phyloP scores from a whole-genome alignment of 2,329 filamentous ascomycete genomes.

The Emergomyces pasteurianus region DNA sequence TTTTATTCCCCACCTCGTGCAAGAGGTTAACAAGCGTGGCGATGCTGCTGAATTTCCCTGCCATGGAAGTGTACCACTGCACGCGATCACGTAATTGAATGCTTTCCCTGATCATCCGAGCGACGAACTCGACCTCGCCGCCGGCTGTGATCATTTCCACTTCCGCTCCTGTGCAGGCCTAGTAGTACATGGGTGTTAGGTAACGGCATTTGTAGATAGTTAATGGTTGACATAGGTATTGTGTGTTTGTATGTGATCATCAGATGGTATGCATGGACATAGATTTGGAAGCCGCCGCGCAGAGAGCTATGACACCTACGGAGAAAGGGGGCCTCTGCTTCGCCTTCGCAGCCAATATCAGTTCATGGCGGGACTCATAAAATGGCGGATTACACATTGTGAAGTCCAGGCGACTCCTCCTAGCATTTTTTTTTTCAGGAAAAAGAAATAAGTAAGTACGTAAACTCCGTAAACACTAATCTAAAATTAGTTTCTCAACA shows the following conservation, averaged over 20 bases:
- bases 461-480: not conserved
- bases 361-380: constrained; percentile 62
- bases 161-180: constrained; percentile 57
- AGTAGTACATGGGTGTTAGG: not conserved
- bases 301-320: constrained; percentile 34
- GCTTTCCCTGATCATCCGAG: constrained; percentile 59
- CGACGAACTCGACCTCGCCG: constrained; percentile 66
- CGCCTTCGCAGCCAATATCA: constrained; percentile 49
- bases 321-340: constrained; percentile 60
- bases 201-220: not conserved
- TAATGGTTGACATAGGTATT: not conserved
- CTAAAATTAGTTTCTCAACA: too few species aligned
- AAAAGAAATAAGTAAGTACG: not conserved
- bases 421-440: not conserved
- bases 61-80: constrained; percentile 84
- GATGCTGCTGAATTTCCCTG: constrained; percentile 67
- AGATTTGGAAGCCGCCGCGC: too few species aligned
- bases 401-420: constrained; percentile 52
- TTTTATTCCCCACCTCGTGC: constrained; percentile 48
- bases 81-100: constrained; percentile 47
- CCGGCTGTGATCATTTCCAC: constrained; percentile 77
- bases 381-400: constrained; percentile 94
- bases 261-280: not conserved
- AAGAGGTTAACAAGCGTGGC: constrained; percentile 49
- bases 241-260: not conserved